A percentile compares a stretch with the other conserved stretches of the same genome.
phyloP scores from a whole-genome alignment of 2,329 filamentous ascomycete genomes.

The Rhynchosporium graminicola region DNA sequence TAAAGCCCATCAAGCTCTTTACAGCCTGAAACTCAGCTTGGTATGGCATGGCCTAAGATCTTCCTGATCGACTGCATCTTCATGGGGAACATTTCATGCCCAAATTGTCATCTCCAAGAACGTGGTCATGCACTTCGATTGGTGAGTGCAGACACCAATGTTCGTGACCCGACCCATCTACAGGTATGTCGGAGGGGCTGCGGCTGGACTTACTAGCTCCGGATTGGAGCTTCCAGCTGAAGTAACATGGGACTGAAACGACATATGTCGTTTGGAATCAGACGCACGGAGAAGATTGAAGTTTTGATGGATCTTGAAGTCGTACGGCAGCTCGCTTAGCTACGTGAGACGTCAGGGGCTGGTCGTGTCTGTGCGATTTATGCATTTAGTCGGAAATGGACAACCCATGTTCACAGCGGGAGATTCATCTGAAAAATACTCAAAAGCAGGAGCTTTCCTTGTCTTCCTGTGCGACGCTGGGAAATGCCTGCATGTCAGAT shows the following conservation, averaged over 20 bases:
- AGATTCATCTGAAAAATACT: conserved; percentile 9
- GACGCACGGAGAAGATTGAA: conserved; percentile 3
- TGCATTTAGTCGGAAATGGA: not conserved
- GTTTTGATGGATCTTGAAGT: not conserved
- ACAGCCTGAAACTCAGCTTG: conserved; percentile 4
- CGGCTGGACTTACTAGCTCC: not conserved
- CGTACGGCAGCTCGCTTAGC: conserved; percentile 10
- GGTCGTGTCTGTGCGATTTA: conserved; percentile 12
- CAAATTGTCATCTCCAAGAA: conserved; percentile 3
- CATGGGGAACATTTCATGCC: conserved; percentile 7
- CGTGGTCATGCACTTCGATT: conserved; percentile 7
- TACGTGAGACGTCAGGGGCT: conserved; percentile 13
- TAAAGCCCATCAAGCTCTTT: conserved; percentile 10
- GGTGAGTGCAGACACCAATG: conserved; percentile 6
- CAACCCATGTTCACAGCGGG: not conserved
- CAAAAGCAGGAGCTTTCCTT: not conserved
- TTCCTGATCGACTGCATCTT: conserved; percentile 12
- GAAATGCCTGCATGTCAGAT: conserved; percentile 3
- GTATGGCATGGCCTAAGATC: conserved; percentile 8
- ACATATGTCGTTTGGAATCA: conserved; percentile 6
- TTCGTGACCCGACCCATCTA: conserved; percentile 5
- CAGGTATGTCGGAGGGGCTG: not conserved
- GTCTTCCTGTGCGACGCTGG: not conserved
- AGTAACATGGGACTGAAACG: conserved; percentile 6
- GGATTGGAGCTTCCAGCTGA: conserved; percentile 11